Evolutionary conservation across 768 basidiomycete species (phyloP).

Genomic region (Suillus subluteus): DNA sequence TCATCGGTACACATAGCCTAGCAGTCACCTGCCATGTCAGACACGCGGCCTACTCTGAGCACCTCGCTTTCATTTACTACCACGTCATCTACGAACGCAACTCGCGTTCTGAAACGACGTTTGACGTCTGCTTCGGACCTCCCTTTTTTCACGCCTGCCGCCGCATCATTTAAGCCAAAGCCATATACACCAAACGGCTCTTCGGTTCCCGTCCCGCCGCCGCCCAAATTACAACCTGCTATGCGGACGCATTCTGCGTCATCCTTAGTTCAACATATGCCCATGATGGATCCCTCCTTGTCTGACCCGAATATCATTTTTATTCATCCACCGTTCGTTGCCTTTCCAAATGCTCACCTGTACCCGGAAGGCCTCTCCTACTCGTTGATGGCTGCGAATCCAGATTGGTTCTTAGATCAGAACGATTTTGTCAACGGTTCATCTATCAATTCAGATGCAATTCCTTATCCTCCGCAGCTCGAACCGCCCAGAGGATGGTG

Average conservation of each 20-base stretch:
- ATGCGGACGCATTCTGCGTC: conserved; percentile 31
- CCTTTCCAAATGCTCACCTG: conserved; percentile 63
- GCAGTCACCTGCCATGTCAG: conserved; percentile 24
- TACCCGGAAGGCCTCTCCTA: conserved; percentile 74
- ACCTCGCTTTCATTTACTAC: conserved; percentile 30
- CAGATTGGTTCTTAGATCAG: conserved; percentile 79
- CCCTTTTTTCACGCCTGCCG: conserved; percentile 65
- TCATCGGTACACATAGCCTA: conserved; percentile 4
- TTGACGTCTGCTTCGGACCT: conserved; percentile 49
- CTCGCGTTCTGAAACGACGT: conserved; percentile 50
- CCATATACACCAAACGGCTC: conserved; percentile 56
- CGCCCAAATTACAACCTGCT: conserved; percentile 30
- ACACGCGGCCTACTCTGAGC: conserved; percentile 18
- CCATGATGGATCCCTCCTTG: conserved; percentile 67
- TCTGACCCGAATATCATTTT: conserved; percentile 70
- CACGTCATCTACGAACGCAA: conserved; percentile 29
- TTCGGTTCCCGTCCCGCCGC: conserved; percentile 23
- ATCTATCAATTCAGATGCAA: conserved; percentile 52
- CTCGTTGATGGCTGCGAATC: conserved; percentile 70
- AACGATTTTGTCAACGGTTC: conserved; percentile 59
- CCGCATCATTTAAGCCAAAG: conserved; percentile 65
- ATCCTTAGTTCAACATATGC: conserved; percentile 48
- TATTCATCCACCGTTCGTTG: conserved; percentile 73
- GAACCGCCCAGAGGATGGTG: conserved; percentile 89
- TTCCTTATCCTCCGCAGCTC: conserved; percentile 74